A percentile compares a stretch with the other conserved stretches of the same genome.
Conservation (phyloP, 2,329 filamentous ascomycete species). For the Pyrenochaeta sp. region DNA sequence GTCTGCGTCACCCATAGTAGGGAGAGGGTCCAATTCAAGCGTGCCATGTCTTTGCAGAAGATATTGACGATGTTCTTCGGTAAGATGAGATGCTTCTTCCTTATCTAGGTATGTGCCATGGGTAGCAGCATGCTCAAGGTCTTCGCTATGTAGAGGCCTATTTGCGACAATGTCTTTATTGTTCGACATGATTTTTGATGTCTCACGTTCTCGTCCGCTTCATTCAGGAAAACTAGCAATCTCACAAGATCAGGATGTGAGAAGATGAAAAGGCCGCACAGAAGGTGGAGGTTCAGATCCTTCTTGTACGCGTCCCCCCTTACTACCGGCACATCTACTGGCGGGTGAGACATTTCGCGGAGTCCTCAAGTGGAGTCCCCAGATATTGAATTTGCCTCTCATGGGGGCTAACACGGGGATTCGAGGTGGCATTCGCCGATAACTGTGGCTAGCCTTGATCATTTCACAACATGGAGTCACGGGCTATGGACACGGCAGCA, state of each 20-base stretch:
- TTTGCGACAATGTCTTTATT: conserved; percentile 10
- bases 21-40: conserved; percentile 63
- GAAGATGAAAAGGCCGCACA: background rate
- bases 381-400: conserved; percentile 16
- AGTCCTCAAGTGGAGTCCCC: conserved; percentile 28
- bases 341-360: conserved; percentile 4
- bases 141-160: conserved; percentile 17
- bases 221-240: background rate
- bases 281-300: conserved; percentile 1
- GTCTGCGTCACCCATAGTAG: conserved; percentile 59
- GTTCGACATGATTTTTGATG: conserved; percentile 9
- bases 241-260: background rate
- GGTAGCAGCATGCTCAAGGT: conserved; percentile 36
- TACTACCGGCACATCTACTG: conserved; percentile 4
- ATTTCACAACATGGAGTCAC: conserved; percentile 4
- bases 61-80: conserved; percentile 59
- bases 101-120: conserved; percentile 40
- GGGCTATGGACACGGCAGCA: conserved; percentile 15
- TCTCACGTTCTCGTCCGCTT: background rate
- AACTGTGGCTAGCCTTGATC: conserved; percentile 15
- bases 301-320: conserved; percentile 17
- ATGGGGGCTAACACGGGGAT: conserved; percentile 17
- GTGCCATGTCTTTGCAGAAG: conserved; percentile 63
- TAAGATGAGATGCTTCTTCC: conserved; percentile 44
- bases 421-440: conserved; percentile 12